Percentiles rank a stretch among this genome's conserved stretches.
Evolutionary conservation across 1,284 basidiomycete species (phyloP).

Genomic region (Apiotrichum sp.): DNA sequence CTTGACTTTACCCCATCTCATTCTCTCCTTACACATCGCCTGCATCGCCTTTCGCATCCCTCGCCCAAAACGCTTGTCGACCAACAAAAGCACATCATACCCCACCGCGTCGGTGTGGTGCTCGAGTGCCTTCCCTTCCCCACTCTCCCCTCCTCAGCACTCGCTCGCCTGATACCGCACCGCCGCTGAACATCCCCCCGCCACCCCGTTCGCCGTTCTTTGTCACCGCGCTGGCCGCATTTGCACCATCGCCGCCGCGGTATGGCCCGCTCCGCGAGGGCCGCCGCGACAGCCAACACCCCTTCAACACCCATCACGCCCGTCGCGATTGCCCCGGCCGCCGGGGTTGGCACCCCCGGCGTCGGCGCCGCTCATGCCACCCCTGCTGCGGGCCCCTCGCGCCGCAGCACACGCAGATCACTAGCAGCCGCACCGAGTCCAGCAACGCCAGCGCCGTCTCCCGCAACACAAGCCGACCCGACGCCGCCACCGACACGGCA

Average conservation of each 20-base stretch:
- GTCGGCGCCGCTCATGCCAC: not conserved
- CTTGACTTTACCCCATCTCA: not conserved
- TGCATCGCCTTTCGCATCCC: not conserved
- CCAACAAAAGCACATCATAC: not conserved
- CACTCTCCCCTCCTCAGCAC: not conserved
- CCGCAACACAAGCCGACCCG: not conserved
- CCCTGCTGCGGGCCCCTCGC: slow-evolving; percentile 3
- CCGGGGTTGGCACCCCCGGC: not conserved
- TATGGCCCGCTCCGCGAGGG: slow-evolving; percentile 18
- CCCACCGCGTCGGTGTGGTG: not conserved
- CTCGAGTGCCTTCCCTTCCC: not conserved
- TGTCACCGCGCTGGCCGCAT: not conserved
- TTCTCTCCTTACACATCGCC: not conserved
- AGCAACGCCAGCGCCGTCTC: not conserved
- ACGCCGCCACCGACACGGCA: not conserved
- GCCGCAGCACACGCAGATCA: slow-evolving; percentile 3
- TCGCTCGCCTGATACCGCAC: not conserved
- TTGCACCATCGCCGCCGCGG: slow-evolving; percentile 7
- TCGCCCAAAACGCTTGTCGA: not conserved
- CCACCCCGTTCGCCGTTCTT: too few relatives aligned
- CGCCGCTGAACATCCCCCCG: not conserved
- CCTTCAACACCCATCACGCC: slow-evolving; percentile 8
- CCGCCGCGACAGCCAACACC: slow-evolving; percentile 12
- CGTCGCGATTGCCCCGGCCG: slow-evolving; percentile 1
- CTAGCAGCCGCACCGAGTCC: slow-evolving; percentile 2